phyloP scores from a whole-genome alignment of 805 yeast species.

The Saccharomycopsis vini region DNA sequence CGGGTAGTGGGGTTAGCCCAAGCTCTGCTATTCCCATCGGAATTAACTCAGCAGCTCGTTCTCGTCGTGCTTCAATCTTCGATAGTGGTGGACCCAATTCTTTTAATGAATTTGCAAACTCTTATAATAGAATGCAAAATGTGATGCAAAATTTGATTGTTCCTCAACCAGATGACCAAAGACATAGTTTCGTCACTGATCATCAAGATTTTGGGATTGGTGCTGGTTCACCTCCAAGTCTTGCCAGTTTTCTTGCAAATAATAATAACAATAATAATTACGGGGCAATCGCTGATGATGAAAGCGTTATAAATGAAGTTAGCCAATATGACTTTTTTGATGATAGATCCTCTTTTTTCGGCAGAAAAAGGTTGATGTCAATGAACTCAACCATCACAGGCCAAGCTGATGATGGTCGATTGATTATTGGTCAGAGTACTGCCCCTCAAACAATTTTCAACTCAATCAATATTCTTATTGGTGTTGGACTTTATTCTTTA shows the following conservation, averaged over 20 bases:
- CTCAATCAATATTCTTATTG: constrained; percentile 67
- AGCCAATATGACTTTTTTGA: constrained; percentile 12
- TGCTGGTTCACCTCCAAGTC: no score
- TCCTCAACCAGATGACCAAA: neutral
- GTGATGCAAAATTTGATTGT: constrained; percentile 15
- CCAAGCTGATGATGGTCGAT: constrained; percentile 9
- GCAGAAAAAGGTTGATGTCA: constrained; percentile 10
- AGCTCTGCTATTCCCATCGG: no score
- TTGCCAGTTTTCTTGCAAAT: no score
- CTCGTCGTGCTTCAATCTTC: constrained; percentile 27
- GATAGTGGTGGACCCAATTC: constrained; percentile 32
- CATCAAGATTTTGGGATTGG: neutral
- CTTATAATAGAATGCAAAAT: constrained; percentile 18
- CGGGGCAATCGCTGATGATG: constrained; percentile 5
- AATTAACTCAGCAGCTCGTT: no score
- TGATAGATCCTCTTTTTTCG: no score
- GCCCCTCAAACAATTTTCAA: constrained; percentile 71
- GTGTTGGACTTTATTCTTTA: constrained; percentile 65
- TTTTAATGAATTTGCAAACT: constrained; percentile 30
- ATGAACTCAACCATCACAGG: constrained; percentile 14
- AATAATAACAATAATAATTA: no score
- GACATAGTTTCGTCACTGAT: neutral
- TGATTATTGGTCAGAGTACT: constrained; percentile 39
- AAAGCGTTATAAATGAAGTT: neutral
- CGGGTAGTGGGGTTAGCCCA: no score